A percentile compares a stretch with the other conserved stretches of the same genome.
Evolutionary conservation across 1,284 basidiomycete genomes (phyloP).

Genomic region (Ganoderma sp.): DNA sequence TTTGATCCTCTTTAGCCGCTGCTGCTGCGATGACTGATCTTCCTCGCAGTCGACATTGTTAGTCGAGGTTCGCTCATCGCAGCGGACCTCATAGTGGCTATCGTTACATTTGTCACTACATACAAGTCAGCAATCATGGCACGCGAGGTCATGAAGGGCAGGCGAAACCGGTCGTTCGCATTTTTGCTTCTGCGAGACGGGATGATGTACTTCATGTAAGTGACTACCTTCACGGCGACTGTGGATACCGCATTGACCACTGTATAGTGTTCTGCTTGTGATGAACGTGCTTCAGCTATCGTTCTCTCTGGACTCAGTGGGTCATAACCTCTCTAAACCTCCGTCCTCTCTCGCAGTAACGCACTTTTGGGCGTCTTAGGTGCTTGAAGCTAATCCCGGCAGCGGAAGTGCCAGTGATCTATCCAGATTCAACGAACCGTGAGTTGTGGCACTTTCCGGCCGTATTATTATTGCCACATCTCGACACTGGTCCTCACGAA

Average conservation of each 20-base stretch:
- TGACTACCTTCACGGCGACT: too few species aligned
- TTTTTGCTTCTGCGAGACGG: constrained; percentile 4
- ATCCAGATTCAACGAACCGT: background rate
- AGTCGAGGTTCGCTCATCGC: constrained; percentile 1
- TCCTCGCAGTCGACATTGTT: background rate
- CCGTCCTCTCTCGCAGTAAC: background rate
- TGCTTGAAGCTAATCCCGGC: background rate
- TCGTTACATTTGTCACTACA: background rate
- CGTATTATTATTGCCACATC: too few species aligned
- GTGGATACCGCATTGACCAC: too few species aligned
- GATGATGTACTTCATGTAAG: constrained; percentile 5
- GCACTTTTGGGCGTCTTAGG: background rate
- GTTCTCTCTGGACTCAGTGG: background rate
- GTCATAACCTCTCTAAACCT: too few species aligned
- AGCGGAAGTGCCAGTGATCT: background rate
- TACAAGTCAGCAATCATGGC: background rate
- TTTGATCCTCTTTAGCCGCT: accelerated
- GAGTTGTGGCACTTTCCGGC: background rate
- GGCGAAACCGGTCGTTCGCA: background rate
- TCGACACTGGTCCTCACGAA: too few species aligned
- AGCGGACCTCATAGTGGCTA: constrained; percentile 3
- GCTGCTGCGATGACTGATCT: background rate
- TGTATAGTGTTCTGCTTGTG: background rate
- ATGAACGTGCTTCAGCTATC: constrained; percentile 8
- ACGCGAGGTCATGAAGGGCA: background rate